Evolutionary conservation across 495 filamentous ascomycete species (phyloP), one percentile per base, ranked within the genome.

Genomic region (Penicillium diatomitis): DNA sequence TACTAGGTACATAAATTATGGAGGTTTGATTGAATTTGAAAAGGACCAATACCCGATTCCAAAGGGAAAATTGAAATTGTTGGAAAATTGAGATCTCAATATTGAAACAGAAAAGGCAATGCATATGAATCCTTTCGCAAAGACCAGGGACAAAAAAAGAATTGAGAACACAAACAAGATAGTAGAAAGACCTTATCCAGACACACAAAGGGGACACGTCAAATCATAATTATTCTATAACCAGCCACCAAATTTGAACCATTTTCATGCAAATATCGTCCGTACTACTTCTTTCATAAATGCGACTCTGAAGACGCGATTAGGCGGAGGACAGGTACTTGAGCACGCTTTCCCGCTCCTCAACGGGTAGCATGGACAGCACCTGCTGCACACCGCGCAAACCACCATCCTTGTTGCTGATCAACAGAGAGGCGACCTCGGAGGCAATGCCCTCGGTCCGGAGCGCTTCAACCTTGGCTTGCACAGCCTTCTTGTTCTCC

Each of bases 361-460:
- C 80, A 42, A 90, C 83, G 20, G 89, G 86, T 71, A 98, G 77
- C 70, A 89, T 89, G 47, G 80, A 79, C 51, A 98, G 69, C 55
- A 92, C 79, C 54, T 90, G 83, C 64, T 87, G 82, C 8, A 98
- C 78, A 58, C 92, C 92, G 78, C 85, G 88, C 50, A 96, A 76
- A 34, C 88, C 88, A 47, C 84, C 81, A 51, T 86, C 81, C 64
- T 82, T 82, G 56, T 89, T 77, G 46, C 77, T 76, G 49, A 87
- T 81, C 57, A 97, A 68, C 32, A 97, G 63, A 36, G 77, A 71
- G 3, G 87, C 86, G 58, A 98, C 82, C 63, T 96, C 86, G 28
- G 76, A 76, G 5, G 86, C 82, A 11, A 96, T 74, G 37, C 79
- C 75, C 44, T 96, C 88, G 8, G 77, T 77, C 72, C 85, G 88